Base-by-base conservation (phyloP, 2,329 filamentous ascomycete species). In the Cordyceps pruinosa region DNA sequence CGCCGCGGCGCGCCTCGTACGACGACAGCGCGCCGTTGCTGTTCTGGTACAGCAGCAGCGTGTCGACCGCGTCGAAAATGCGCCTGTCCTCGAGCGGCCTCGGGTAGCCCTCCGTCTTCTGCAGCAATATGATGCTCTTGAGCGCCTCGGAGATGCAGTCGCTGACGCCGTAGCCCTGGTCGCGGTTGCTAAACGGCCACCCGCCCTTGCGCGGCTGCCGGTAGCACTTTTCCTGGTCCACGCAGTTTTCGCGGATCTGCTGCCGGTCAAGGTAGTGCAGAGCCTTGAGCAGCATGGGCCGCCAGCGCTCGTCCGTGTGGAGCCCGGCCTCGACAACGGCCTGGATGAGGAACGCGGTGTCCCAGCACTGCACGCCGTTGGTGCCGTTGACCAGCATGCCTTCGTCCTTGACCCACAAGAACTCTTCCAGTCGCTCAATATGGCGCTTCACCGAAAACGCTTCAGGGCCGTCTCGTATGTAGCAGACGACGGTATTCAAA, bases 291-390 rank as follows among this genome's bases (percentile, higher is more conserved):
- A 99, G 79, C 88, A 97, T 95, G 0, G 88, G 85, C 39, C 81
- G 82, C 84, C 89, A 97, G 64, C 86, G 84, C 13, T 85, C 77
- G 48, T 95, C 84, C 30, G 85, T 75, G n/a, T 88, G 86, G 26
- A 97, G 80, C 0, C 89, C 90, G 7, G 89, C 86, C 49, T 90
- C 89, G 53, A 90, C 82, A 6, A 89, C 83, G 1, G 89, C 87
- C 70, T 96, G 91, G 34, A 97, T 90, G 19, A 87, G 75, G 68
- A 97, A 97, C 0, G 91, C 82, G 0, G 94, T 99, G 68, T 99
- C 94, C 94, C 94, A 99, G 62, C 86, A 88, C 71, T 99, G 94
- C 1, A 97, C 92, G n/a, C 94, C 94, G 64, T 99, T 97, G 9
- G 94, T 99, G 37, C 94, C 94, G 65, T 97, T 97, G 72, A 87